These are phyloP conservation scores for Urtica urens DNA, from an alignment of 306 rosid genomes.

Conservation along the genomic window DNA sequence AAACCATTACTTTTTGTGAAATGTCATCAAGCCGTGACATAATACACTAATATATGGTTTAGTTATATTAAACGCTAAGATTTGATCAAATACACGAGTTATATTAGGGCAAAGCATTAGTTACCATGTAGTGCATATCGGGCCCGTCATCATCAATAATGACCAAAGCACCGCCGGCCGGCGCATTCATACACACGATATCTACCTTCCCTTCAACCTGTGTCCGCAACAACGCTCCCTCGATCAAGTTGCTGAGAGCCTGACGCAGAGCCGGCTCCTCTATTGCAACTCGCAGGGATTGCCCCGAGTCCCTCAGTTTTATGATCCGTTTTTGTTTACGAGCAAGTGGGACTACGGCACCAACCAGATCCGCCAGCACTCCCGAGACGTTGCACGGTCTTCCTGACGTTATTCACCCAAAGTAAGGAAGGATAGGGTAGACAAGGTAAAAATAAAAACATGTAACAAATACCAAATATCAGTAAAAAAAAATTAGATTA, in stretches of 20 bases:
- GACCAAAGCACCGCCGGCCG: conserved; percentile 87
- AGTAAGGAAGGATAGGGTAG: conserved; percentile 25
- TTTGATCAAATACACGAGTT: too few relatives aligned
- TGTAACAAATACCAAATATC: background rate
- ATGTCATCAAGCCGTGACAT: too few relatives aligned
- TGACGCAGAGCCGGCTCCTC: conserved; percentile 92
- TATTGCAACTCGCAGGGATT: conserved; percentile 56
- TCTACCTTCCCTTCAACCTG: conserved; percentile 79
- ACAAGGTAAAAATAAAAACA: background rate
- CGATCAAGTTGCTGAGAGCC: conserved; percentile 85
- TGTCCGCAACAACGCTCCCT: conserved; percentile 81
- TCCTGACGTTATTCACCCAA: conserved; percentile 63
- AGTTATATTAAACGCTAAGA: too few relatives aligned
- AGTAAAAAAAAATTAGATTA: too few relatives aligned
- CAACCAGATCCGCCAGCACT: conserved; percentile 66
- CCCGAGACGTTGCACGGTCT: conserved; percentile 90
- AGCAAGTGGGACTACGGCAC: conserved; percentile 74
- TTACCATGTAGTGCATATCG: conserved; percentile 97
- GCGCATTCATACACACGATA: conserved; percentile 66
- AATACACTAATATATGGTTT: too few relatives aligned
- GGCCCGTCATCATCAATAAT: conserved; percentile 91
- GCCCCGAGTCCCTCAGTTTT: conserved; percentile 45
- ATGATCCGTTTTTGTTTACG: conserved; percentile 47
- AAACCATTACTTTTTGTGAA: too few relatives aligned
- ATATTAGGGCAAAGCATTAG: too few relatives aligned